Percentiles rank a stretch among this genome's conserved stretches.
Conservation (phyloP, 352 stramenopile genomes). For the Phytopythium mirpurense region DNA sequence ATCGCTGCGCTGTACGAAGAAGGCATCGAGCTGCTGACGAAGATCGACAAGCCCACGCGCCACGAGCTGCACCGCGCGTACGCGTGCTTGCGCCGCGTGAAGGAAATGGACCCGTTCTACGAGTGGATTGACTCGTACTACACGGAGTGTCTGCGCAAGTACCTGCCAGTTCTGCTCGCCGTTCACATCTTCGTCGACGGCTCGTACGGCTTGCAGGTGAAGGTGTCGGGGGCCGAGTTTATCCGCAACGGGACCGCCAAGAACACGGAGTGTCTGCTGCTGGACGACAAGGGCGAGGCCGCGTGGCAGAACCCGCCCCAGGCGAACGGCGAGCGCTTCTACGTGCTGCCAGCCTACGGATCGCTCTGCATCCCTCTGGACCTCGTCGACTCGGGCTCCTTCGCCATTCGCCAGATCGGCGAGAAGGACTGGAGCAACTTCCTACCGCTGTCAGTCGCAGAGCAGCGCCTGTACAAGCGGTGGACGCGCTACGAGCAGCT, state of each 20-base stretch:
- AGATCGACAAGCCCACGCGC: conserved; percentile 44
- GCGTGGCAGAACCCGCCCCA: conserved; percentile 60
- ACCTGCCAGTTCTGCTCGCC: conserved; percentile 64
- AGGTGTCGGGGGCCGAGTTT: conserved; percentile 56
- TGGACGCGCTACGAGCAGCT: conserved; percentile 68
- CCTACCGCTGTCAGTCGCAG: conserved; percentile 56
- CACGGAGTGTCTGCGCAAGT: conserved; percentile 51
- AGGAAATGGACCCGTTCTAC: conserved; percentile 62
- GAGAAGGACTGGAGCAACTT: conserved; percentile 85
- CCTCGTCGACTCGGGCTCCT: conserved; percentile 61
- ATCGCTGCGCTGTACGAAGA: conserved; percentile 65
- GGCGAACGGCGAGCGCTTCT: conserved; percentile 44
- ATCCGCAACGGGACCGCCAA: conserved; percentile 82
- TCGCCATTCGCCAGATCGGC: conserved; percentile 79
- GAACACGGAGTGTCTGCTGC: conserved; percentile 63
- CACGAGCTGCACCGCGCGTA: conserved; percentile 69
- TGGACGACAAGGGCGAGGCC: conserved; percentile 41
- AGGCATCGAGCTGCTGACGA: conserved; percentile 60
- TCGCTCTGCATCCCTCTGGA: conserved; percentile 69
- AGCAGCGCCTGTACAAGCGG: conserved; percentile 71
- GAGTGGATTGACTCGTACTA: conserved; percentile 88
- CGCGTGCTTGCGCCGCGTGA: conserved; percentile 66
- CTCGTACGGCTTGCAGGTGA: conserved; percentile 73
- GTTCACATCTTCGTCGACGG: conserved; percentile 69
- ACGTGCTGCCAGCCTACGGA: conserved; percentile 39